Evolutionary conservation across 805 yeast species (phyloP), one percentile per base, ranked within the genome.

Genomic region (Yarrowia sp.): DNA sequence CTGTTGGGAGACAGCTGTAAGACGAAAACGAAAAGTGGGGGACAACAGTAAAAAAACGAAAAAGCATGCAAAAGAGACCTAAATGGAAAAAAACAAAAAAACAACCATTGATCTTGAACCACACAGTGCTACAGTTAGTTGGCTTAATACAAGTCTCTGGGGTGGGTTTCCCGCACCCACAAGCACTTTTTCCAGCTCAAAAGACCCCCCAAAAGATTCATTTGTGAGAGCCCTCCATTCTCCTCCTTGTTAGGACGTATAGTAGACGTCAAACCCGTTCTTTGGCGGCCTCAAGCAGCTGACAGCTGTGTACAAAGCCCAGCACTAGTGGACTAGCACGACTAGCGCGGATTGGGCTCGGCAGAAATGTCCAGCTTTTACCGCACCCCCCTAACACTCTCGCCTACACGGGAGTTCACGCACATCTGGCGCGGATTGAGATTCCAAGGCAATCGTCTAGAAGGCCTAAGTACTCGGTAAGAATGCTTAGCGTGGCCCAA

Each of bases 401-500:
- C 28, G 28, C 28, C 28, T 22, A 5, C 5, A 3, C 28, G 28
- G 4, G 28, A 5, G 3, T 22, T 10, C 17, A 17, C n/a, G 2
- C 41, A 8, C 42, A 1, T 22, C 47, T 18, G 18, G 53, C 53
- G 38, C 22, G 4, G 11, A n/a, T 47, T 47, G 6, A 6, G n/a
- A 18, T 33, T 48, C 39, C 38, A 48, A 3, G 55, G 55, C 55
- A 48, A 48, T 48, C 55, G 14, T 48, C 55, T 48, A 48, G 55
- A 48, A 48, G 55, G 38, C 13, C 38, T 35, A 35, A 35, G 38
- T 35, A 35, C 10, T 35, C 13, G 13, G 13, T 10, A 11, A 35
- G 13, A 35, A 11, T 35, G 13, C 3, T 35, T 10, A 35, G 38
- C 6, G 38, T 7, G 38, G 10, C 3, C 38, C 38, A 35, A 22